Percentiles rank a stretch among this genome's conserved stretches.
These are phyloP conservation scores for Aspergillus heteromorphus DNA, from an alignment of 495 filamentous ascomycete species.

Conservation along the genomic window DNA sequence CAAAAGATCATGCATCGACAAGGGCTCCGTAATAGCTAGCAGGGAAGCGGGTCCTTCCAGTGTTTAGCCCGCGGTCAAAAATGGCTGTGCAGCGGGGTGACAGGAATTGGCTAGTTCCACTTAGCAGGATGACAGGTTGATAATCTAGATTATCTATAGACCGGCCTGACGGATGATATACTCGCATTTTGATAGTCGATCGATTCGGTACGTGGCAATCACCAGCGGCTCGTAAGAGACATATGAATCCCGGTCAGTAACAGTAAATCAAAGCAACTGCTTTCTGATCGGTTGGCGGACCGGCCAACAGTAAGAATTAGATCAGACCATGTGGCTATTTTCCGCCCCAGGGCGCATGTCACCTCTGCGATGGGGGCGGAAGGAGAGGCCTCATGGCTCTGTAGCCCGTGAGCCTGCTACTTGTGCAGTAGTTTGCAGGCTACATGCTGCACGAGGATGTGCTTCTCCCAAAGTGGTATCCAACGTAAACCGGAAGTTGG, in stretches of 20 bases:
- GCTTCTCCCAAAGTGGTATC: conserved; percentile 4
- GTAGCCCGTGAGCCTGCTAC: neutral
- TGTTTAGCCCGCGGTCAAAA: neutral
- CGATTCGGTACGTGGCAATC: neutral
- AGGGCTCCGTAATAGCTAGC: neutral
- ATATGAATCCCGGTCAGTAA: neutral
- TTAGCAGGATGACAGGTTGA: neutral
- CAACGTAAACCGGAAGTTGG: neutral
- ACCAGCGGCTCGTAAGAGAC: neutral
- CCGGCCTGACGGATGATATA: neutral
- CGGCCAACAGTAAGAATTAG: neutral
- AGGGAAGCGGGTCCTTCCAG: neutral
- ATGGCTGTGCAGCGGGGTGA: neutral
- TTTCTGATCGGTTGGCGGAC: neutral
- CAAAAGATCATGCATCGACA: conserved; percentile 5
- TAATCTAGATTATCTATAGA: neutral
- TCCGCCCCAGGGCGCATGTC: conserved; percentile 7
- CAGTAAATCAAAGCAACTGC: neutral
- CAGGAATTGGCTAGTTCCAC: neutral
- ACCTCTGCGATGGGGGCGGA: conserved; percentile 3
- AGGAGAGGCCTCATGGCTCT: neutral
- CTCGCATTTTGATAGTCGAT: neutral
- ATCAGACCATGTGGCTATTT: conserved; percentile 7
- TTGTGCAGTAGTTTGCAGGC: neutral
- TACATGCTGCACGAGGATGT: neutral